Conservation (phyloP, 768 basidiomycete species). For the Mrakia frigida region DNA sequence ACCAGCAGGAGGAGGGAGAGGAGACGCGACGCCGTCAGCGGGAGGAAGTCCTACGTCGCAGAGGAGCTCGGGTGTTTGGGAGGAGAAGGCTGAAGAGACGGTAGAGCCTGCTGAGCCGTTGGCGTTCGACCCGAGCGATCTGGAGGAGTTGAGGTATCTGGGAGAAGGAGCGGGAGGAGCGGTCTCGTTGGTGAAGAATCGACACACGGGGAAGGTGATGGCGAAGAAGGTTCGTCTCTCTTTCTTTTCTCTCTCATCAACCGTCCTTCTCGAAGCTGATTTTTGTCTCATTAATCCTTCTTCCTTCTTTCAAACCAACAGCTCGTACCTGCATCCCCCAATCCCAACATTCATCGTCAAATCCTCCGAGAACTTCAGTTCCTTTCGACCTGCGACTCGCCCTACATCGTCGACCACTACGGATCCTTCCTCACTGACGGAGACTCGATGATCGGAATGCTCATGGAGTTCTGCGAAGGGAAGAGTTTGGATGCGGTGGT, state of each 20-base stretch:
- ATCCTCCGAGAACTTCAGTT: slow-evolving; percentile 45
- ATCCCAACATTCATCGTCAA: slow-evolving; percentile 45
- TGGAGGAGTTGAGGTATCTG: slow-evolving; percentile 39
- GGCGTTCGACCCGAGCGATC: slow-evolving; percentile 36
- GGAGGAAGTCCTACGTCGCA: slow-evolving; percentile 33
- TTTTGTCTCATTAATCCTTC: slow-evolving; percentile 36
- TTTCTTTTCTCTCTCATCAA: background rate
- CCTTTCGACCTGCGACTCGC: slow-evolving; percentile 43
- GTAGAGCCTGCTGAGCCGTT: slow-evolving; percentile 33
- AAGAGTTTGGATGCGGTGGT: slow-evolving; percentile 43
- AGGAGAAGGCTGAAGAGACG: slow-evolving; percentile 23
- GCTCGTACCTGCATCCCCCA: slow-evolving; percentile 45
- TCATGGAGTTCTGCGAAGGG: slow-evolving; percentile 47
- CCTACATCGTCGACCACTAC: slow-evolving; percentile 45
- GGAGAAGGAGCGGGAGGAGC: slow-evolving; percentile 46
- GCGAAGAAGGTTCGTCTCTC: slow-evolving; percentile 42
- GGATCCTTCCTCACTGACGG: slow-evolving; percentile 45
- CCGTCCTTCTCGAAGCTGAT: background rate
- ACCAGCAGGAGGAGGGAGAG: slow-evolving; percentile 15
- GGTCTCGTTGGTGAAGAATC: slow-evolving; percentile 42
- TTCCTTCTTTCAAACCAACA: slow-evolving; percentile 11
- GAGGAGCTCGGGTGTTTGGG: slow-evolving; percentile 29
- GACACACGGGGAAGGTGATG: slow-evolving; percentile 41
- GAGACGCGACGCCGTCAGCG: background rate
- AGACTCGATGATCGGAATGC: slow-evolving; percentile 43